A percentile compares a stretch with the other conserved stretches of the same genome.
phyloP scores from a whole-genome alignment of 495 filamentous ascomycete species.

The Xanthoparmelia taractica region DNA sequence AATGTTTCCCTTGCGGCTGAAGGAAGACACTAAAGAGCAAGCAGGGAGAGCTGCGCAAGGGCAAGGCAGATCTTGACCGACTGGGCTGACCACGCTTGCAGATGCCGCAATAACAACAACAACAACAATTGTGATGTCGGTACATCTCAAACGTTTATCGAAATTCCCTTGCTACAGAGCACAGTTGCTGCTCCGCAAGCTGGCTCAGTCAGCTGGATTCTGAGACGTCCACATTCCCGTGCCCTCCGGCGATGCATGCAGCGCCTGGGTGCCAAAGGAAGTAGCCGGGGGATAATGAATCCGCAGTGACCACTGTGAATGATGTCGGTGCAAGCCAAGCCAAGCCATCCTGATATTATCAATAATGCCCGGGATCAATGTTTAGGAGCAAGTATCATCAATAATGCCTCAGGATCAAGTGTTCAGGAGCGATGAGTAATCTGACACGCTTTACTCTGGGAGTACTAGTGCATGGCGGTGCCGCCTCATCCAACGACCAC shows the following conservation, averaged over 20 bases:
- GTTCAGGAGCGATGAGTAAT: not conserved
- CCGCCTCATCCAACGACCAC: not conserved
- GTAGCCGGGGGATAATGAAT: not conserved
- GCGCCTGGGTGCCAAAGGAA: not conserved
- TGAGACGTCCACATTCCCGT: not conserved
- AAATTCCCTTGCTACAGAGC: not conserved
- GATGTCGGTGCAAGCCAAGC: not conserved
- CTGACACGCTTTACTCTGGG: not conserved
- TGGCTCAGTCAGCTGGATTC: not conserved
- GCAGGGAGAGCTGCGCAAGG: not conserved
- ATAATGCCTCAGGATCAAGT: not conserved
- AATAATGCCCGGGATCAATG: not conserved
- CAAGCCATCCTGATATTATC: not conserved
- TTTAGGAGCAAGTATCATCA: not conserved
- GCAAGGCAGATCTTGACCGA: not conserved
- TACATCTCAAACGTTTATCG: not conserved
- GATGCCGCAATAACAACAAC: not conserved
- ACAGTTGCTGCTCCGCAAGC: not conserved
- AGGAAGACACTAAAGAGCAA: not conserved
- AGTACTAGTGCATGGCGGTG: slow-evolving; percentile 1
- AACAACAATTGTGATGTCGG: not conserved
- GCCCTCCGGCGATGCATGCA: slow-evolving; percentile 1
- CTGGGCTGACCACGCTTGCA: slow-evolving; percentile 1
- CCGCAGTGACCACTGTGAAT: not conserved
- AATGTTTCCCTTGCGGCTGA: not conserved